These are phyloP conservation scores for Hypoxylon fragiforme DNA, from an alignment of 495 filamentous ascomycete genomes.

Conservation along the genomic window DNA sequence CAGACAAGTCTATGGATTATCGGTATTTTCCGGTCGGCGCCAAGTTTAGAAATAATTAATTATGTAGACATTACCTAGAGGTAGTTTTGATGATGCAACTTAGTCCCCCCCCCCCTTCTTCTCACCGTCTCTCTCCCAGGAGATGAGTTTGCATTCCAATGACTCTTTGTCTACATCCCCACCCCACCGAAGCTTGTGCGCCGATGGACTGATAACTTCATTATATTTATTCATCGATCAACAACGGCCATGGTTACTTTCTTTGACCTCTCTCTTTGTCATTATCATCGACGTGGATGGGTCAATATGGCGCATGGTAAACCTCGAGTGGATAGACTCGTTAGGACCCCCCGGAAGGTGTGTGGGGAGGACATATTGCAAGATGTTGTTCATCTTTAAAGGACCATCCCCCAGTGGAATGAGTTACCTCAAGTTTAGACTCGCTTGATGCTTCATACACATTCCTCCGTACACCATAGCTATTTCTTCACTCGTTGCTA, in stretches of 20 bases:
- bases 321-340: conserved; percentile 12
- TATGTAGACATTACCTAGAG: too few species aligned
- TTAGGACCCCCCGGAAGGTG: conserved; percentile 2
- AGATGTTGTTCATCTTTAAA: conserved; percentile 34
- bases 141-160: conserved; percentile 39
- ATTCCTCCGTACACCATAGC: conserved; percentile 34
- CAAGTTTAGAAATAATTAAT: too few species aligned
- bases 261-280: conserved; percentile 39
- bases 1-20: neutral
- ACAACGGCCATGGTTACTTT: conserved; percentile 34
- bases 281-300: conserved; percentile 8
- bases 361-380: conserved; percentile 13
- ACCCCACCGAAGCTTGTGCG: conserved; percentile 8
- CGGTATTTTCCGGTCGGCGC: conserved; percentile 14
- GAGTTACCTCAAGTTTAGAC: conserved; percentile 18
- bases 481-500: conserved; percentile 34
- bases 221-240: conserved; percentile 35
- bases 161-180: conserved; percentile 31
- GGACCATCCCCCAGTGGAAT: conserved; percentile 33
- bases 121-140: neutral
- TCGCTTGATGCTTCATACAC: conserved; percentile 35
- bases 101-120: too few species aligned
- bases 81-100: conserved; percentile 3
- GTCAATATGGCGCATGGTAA: conserved; percentile 12
- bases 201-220: conserved; percentile 20